A percentile compares a stretch with the other conserved stretches of the same genome.
These are phyloP conservation scores for Carex cristatella DNA, from an alignment of 176 grass and related monocot species.

Conservation along the genomic window DNA sequence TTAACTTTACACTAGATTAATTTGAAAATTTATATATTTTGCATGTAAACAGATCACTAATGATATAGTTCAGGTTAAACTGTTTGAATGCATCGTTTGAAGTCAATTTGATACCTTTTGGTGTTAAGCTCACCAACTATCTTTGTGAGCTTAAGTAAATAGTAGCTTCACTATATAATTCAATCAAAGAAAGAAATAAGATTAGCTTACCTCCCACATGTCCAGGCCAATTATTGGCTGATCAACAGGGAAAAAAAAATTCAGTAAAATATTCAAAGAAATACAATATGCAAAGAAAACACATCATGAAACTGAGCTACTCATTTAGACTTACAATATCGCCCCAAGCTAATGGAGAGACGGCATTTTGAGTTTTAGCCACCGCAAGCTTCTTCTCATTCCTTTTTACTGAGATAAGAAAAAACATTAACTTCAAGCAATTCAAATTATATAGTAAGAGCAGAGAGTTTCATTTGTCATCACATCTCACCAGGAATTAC, in stretches of 20 bases:
- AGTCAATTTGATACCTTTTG: no score
- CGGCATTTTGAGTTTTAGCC: conserved; percentile 70
- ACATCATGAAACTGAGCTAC: background rate
- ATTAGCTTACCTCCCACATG: conserved; percentile 86
- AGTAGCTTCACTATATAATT: background rate
- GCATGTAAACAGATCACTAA: no score
- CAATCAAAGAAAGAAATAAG: background rate
- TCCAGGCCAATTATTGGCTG: conserved; percentile 87
- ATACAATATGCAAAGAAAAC: background rate
- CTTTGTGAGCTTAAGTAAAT: no score
- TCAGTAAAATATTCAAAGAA: conserved; percentile 8
- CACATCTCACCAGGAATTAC: background rate
- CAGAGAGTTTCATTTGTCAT: background rate
- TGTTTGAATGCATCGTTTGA: no score
- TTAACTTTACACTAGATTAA: no score
- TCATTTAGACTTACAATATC: conserved; percentile 67
- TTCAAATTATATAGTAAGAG: background rate
- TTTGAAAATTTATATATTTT: no score
- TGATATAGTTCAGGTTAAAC: no score
- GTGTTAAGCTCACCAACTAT: no score
- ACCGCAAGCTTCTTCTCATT: conserved; percentile 57
- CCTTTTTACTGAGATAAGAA: conserved; percentile 50
- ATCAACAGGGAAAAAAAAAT: conserved; percentile 32
- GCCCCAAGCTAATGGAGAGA: conserved; percentile 73
- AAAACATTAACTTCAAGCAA: background rate